Evolutionary conservation across 1,139 yeast species (phyloP), one percentile per base, ranked within the genome.

Genomic region (Hyphopichia buzzinii): DNA sequence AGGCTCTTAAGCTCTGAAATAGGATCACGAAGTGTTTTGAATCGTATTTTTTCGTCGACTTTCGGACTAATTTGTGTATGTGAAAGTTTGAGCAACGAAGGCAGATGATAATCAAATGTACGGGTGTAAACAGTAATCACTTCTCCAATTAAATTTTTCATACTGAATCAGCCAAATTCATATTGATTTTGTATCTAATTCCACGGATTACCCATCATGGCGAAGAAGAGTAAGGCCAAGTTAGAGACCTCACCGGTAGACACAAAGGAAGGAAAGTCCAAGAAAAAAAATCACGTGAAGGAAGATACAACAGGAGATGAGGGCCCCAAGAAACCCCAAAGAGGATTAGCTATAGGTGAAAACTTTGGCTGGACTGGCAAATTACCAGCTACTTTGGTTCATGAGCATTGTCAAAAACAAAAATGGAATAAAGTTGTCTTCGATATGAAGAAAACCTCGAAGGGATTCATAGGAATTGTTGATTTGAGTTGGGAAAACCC

Each of bases 361-460:
- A 71, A 71, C 47, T 71, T 71, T 56, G 76, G 76, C 4, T 90
- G 97, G 97, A 89, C 97, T 1, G 98, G 98, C 1, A 92, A 92
- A 50, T 66, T 92, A 10, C 97, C 98, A 0, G 89, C 87, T 3
- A 82, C 95, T 0, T 60, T 92, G 24, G 68, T 92, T 4, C 87
- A 87, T 53, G 98, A 92, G 52, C 84, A 83, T 46, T 86, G 95
- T 44, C 97, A 87, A 55, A 85, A 84, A 53, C 81, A 77, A 41
- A 87, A 88, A 58, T 92, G 98, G 98, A 85, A 81, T 39, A 83
- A 83, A 47, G 95, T 88, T 4, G 79, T 73, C 13, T 84, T 85
- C 48, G 90, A 84, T 39, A 82, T 85, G 84, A 73, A 66, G 33
- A 60, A 67, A 50, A 54, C 57, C 46, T 43, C 72, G 19, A 73